Percentiles rank a stretch among this genome's conserved stretches.
Evolutionary conservation across 2,329 filamentous ascomycete species (phyloP).

Genomic region (Phoma sp.): DNA sequence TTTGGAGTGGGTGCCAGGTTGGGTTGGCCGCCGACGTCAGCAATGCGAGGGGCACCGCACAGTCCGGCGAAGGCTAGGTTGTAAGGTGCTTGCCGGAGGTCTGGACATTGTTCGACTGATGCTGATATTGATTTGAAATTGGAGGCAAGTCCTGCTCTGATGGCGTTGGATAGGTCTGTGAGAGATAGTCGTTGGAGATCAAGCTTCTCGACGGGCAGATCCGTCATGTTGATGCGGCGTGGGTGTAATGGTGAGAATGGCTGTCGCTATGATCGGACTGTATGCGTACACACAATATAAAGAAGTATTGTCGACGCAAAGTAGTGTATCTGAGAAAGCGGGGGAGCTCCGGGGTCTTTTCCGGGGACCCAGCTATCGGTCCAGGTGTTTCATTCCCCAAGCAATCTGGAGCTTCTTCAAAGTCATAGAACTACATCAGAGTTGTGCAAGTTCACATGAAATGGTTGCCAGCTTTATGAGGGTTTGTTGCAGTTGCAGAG

Average conservation of each 20-base stretch:
- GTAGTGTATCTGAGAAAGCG: neutral
- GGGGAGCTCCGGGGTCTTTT: neutral
- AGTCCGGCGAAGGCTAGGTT: conserved; percentile 50
- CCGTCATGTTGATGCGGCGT: neutral
- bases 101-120: conserved; percentile 41
- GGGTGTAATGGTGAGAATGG: no score
- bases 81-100: conserved; percentile 49
- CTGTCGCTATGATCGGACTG: no score
- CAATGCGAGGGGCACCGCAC: conserved; percentile 48
- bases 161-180: conserved; percentile 3
- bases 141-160: neutral
- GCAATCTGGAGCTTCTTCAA: no score
- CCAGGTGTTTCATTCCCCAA: no score
- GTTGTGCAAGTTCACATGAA: no score
- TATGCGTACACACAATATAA: neutral
- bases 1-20: conserved; percentile 27
- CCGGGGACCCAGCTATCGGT: no score
- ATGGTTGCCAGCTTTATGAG: no score
- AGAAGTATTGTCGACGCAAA: neutral
- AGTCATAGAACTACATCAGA: no score
- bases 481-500: no score
- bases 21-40: conserved; percentile 54
- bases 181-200: conserved; percentile 3
- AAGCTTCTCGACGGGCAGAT: neutral
- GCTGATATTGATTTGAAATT: conserved; percentile 6